Evolutionary conservation across 1,139 yeast genomes (phyloP), one percentile per base, ranked within the genome.

Genomic region (Taphrina populina): DNA sequence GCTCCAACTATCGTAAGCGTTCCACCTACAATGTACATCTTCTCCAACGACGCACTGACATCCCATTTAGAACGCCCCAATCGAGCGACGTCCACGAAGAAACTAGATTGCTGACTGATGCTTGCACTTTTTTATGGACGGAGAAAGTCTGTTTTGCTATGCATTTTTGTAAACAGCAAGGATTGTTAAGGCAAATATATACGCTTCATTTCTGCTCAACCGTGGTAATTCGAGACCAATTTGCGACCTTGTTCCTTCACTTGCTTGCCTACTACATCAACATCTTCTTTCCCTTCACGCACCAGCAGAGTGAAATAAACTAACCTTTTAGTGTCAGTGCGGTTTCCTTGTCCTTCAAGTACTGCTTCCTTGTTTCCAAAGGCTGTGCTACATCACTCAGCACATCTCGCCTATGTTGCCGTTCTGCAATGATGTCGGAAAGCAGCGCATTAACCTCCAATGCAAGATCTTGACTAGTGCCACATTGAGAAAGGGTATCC

Each of bases 11-110:
- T 49, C 46, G 54, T 49, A 39, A 20, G 54, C 26, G n/a, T 4
- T 13, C 41, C 21, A 1, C 4, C 2, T 15, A 11, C 3, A 21
- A 44, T 11, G 19, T 4, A 13, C 30, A 21, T 4, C 20, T 7
- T 10, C 8, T 13, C 36, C 7, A 33, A 10, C 8, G 13, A 8
- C 15, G 6, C 15, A 10, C 10, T 8, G 6, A 13, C 36, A 10
- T 7, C 8, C 36, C 15, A n/a, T 17, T 4, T 13, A 43, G 47
- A 43, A 43, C 17, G 47, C 47, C 17, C 47, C 47, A 30, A 43
- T 43, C 37, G 47, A 43, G 47, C 47, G 47, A 43, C 47, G 47
- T 30, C 47, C 47, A 43, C 47, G 47, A 43, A 17, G 47, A 30
- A 43, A 43, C 37, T 43, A 43, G 37, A 43, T 35, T 13, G 36